A percentile compares a stretch with the other conserved stretches of the same genome.
These are phyloP conservation scores for Linderniella brevidens DNA, from an alignment of 257 asterid genomes.

Conservation along the genomic window DNA sequence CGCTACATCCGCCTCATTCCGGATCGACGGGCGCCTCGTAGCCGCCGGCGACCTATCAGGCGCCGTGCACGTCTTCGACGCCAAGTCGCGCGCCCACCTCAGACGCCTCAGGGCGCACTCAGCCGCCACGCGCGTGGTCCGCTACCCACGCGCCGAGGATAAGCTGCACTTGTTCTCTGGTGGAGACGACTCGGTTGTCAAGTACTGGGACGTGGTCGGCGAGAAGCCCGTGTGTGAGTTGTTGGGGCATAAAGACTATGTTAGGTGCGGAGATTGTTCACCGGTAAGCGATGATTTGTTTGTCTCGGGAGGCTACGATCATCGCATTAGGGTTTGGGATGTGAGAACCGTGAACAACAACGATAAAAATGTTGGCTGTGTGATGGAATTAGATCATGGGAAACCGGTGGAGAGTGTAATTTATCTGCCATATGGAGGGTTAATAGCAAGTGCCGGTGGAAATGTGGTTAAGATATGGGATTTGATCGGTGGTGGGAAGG, in stretches of 20 bases:
- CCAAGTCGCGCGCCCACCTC: conserved; percentile 34
- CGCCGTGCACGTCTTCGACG: conserved; percentile 55
- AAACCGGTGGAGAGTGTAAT: conserved; percentile 84
- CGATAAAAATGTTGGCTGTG: conserved; percentile 17
- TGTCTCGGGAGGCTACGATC: conserved; percentile 79
- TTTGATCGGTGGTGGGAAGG: conserved; percentile 78
- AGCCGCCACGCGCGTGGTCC: conserved; percentile 46
- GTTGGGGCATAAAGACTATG: conserved; percentile 78
- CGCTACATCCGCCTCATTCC: conserved; percentile 37
- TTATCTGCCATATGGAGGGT: conserved; percentile 78
- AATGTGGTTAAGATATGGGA: conserved; percentile 86
- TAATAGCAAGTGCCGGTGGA: conserved; percentile 82
- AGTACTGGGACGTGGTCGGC: conserved; percentile 72
- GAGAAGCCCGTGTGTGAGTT: conserved; percentile 40
- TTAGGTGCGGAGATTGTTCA: conserved; percentile 72
- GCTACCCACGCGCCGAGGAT: conserved; percentile 51
- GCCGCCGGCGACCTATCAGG: conserved; percentile 79
- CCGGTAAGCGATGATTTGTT: conserved; percentile 76
- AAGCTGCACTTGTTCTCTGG: conserved; percentile 76
- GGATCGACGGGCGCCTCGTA: conserved; percentile 61
- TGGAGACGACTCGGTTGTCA: conserved; percentile 82
- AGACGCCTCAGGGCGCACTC: conserved; percentile 63
- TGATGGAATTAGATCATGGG: conserved; percentile 67
- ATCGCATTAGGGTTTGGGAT: conserved; percentile 68
- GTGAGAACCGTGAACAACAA: conserved; percentile 26